These are phyloP conservation scores for Calocybe gambosa DNA, from an alignment of 1,284 basidiomycete genomes.

Conservation along the genomic window DNA sequence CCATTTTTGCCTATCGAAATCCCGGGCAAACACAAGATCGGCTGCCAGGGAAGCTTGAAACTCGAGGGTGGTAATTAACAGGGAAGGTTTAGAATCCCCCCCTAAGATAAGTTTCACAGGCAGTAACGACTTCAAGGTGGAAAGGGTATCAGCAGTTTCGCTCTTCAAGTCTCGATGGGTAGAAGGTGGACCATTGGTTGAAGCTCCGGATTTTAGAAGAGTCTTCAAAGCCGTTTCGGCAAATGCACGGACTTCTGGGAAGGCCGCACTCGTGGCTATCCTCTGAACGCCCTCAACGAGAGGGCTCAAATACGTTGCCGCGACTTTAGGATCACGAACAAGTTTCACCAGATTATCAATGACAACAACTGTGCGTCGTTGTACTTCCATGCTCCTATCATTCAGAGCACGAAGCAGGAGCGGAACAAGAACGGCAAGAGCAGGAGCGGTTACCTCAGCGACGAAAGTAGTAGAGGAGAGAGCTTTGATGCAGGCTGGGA, in stretches of 20 bases:
- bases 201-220: conserved; percentile 76
- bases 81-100: conserved; percentile 38
- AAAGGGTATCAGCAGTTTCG: conserved; percentile 52
- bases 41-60: conserved; percentile 73
- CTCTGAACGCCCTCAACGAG: conserved; percentile 91
- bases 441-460: conserved; percentile 94
- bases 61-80: conserved; percentile 50
- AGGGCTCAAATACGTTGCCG: conserved; percentile 83
- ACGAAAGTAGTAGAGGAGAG: conserved; percentile 95
- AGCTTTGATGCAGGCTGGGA: conserved; percentile 93
- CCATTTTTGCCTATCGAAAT: conserved; percentile 64
- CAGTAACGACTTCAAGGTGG: conserved; percentile 55
- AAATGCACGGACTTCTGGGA: conserved; percentile 95
- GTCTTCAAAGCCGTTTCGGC: conserved; percentile 76
- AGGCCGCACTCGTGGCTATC: conserved; percentile 88
- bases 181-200: conserved; percentile 57
- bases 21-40: conserved; percentile 69
- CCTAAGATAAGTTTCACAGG: conserved; percentile 41
- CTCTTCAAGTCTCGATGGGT: conserved; percentile 61
- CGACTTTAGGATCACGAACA: conserved; percentile 87
- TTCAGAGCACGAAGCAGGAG: conserved; percentile 90
- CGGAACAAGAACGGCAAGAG: conserved; percentile 93
- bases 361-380: conserved; percentile 85
- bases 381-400: conserved; percentile 94
- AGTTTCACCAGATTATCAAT: conserved; percentile 98